Evolutionary conservation across 768 basidiomycete species (phyloP), one percentile per base, ranked within the genome.

Genomic region (Xerocomus potaroensis): DNA sequence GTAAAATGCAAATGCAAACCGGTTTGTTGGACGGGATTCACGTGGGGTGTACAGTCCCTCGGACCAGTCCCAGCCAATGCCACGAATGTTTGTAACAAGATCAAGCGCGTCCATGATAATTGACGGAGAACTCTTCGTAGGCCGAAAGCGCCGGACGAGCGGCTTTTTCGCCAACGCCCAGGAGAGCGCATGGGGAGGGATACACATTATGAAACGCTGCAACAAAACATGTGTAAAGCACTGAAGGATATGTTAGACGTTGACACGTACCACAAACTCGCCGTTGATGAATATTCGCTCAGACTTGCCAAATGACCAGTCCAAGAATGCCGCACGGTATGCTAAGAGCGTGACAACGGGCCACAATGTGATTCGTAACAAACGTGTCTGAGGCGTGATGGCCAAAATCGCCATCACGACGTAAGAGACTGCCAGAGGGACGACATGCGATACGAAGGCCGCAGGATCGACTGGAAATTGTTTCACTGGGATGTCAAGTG

Each of bases 11-110:
- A 79, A 82, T 18, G 60, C 50, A 3, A 50, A 19, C 6, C 59
- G 67, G 19, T 75, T 71, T 1, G 59, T 51, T 4, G 71, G 67
- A 16, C 75, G 73, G 4, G 68, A 69, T 50, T 76, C 74, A 9
- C 53, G 59, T 8, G 65, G 56, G 11, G 64, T 19, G 32, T 57
- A 49, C n/a, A 57, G n/a, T 30, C 56, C 53, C 19, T 62, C 54
- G 5, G 79, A 78, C 75, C 79, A 83, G 37, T 74, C 66, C 81
- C 83, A 84, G 16, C 78, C 80, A 42, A 69, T 56, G 5, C 83
- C 83, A n/a, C 83, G 78, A n/a, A 79, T 57, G 50, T 74, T 79
- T 53, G 66, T 66, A 15, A 8, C 27, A 12, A 41, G 27, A 15
- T 41, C 39, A 14, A 41, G 27, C 5, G 27, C 39, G 4, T 30